Conservation (phyloP, 2,329 filamentous ascomycete species). For the Cadophora malorum region DNA sequence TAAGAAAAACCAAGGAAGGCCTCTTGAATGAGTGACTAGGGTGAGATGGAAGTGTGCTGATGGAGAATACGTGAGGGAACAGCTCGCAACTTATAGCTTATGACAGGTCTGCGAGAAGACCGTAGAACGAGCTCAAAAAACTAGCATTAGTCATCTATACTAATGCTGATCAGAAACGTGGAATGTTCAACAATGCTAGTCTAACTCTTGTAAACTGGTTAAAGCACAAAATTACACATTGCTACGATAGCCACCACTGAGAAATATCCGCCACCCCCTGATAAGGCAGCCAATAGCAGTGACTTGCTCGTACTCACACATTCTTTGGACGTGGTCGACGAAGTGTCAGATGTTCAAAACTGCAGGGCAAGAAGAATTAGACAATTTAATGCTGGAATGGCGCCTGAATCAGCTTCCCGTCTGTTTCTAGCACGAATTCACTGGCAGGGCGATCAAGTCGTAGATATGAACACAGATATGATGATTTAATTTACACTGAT, state of each 20-base stretch:
- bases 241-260: background rate
- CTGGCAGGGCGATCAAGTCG: background rate
- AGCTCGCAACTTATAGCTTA: background rate
- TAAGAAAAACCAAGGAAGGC: background rate
- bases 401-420: too few relatives aligned
- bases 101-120: too few relatives aligned
- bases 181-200: background rate
- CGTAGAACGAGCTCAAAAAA: background rate
- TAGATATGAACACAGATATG: background rate
- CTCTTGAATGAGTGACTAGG: slow-evolving; percentile 1
- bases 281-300: background rate
- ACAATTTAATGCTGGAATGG: background rate
- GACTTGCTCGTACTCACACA: background rate
- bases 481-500: too few relatives aligned
- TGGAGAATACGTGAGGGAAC: background rate
- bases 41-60: background rate
- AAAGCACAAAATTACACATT: background rate
- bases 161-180: background rate
- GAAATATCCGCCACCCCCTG: background rate
- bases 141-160: background rate
- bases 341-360: background rate
- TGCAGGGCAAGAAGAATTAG: background rate
- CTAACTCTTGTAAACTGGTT: background rate
- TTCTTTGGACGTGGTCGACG: background rate
- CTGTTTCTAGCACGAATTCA: background rate